A percentile compares a stretch with the other conserved stretches of the same genome.
These are phyloP conservation scores for Pestalotiopsis sp. DNA, from an alignment of 2,329 filamentous ascomycete species.

Conservation along the genomic window DNA sequence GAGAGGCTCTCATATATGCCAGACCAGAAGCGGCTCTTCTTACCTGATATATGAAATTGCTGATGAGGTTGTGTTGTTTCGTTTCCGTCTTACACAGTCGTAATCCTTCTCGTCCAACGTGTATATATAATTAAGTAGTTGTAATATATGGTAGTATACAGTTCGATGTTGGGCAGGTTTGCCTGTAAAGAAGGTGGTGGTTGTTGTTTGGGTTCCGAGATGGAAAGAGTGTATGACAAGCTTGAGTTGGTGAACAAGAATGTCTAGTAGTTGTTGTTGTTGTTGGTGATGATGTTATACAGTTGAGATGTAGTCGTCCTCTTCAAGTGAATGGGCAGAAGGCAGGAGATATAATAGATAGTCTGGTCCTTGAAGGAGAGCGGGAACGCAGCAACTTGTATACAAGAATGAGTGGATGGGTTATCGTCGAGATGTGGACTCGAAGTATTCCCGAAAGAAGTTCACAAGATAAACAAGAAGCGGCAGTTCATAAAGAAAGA, in stretches of 20 bases:
- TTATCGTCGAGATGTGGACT: slow-evolving; percentile 25
- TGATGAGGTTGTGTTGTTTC: slow-evolving; percentile 24
- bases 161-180: slow-evolving; percentile 31
- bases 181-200: slow-evolving; percentile 34
- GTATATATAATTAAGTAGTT: slow-evolving; percentile 32
- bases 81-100: slow-evolving; percentile 13
- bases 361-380: slow-evolving; percentile 10
- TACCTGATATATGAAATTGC: background rate
- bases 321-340: slow-evolving; percentile 1
- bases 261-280: slow-evolving; percentile 27
- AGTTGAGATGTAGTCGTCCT: slow-evolving; percentile 23
- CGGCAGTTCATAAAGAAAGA: slow-evolving; percentile 36
- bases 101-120: slow-evolving; percentile 20
- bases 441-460: slow-evolving; percentile 33
- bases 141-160: slow-evolving; percentile 30
- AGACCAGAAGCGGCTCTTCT: background rate
- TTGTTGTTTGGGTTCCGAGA: slow-evolving; percentile 29
- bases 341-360: background rate
- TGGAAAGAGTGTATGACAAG: slow-evolving; percentile 36
- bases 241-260: slow-evolving; percentile 24
- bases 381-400: slow-evolving; percentile 26
- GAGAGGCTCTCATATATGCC: background rate
- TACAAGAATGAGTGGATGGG: slow-evolving; percentile 36
- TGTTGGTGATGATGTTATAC: slow-evolving; percentile 32
- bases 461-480: slow-evolving; percentile 37